These are phyloP conservation scores for Phytophthora nicotianae DNA, from an alignment of 352 stramenopile genomes.

Conservation along the genomic window DNA sequence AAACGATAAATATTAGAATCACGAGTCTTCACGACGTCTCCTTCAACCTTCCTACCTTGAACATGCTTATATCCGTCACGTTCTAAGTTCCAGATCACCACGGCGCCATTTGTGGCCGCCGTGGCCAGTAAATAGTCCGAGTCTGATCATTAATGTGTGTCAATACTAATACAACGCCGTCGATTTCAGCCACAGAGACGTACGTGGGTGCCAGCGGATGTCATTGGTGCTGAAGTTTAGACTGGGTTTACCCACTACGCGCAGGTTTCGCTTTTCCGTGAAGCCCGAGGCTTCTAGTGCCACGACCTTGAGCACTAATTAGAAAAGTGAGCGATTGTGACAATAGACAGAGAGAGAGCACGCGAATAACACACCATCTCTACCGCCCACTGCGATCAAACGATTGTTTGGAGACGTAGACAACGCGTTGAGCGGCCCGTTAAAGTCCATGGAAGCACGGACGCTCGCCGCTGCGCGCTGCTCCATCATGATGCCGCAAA, in stretches of 20 bases:
- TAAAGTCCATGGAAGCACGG: slow-evolving; percentile 88
- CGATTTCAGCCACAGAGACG: slow-evolving; percentile 8
- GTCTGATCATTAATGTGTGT: slow-evolving; percentile 44
- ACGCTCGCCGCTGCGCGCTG: slow-evolving; percentile 58
- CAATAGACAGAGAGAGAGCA: background rate
- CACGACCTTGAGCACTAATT: slow-evolving; percentile 83
- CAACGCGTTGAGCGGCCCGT: slow-evolving; percentile 81
- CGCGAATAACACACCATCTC: slow-evolving; percentile 57
- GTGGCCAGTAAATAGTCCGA: slow-evolving; percentile 85
- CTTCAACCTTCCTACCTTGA: slow-evolving; percentile 51
- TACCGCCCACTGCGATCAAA: slow-evolving; percentile 82
- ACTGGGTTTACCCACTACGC: slow-evolving; percentile 75
- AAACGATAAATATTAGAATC: slow-evolving; percentile 1
- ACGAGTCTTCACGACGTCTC: background rate
- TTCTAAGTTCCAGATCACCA: slow-evolving; percentile 91
- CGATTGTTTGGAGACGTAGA: slow-evolving; percentile 84
- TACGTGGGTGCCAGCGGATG: slow-evolving; percentile 89
- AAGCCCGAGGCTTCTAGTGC: slow-evolving; percentile 79
- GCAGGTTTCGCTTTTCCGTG: slow-evolving; percentile 84
- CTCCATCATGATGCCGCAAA: slow-evolving; percentile 19
- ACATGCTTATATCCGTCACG: slow-evolving; percentile 88
- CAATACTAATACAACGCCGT: slow-evolving; percentile 1
- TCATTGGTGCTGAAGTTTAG: slow-evolving; percentile 91
- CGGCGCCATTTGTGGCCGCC: slow-evolving; percentile 80
- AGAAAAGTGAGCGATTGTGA: background rate